phyloP scores from a whole-genome alignment of 1,139 yeast species.

The Geotrichum klebahnii region DNA sequence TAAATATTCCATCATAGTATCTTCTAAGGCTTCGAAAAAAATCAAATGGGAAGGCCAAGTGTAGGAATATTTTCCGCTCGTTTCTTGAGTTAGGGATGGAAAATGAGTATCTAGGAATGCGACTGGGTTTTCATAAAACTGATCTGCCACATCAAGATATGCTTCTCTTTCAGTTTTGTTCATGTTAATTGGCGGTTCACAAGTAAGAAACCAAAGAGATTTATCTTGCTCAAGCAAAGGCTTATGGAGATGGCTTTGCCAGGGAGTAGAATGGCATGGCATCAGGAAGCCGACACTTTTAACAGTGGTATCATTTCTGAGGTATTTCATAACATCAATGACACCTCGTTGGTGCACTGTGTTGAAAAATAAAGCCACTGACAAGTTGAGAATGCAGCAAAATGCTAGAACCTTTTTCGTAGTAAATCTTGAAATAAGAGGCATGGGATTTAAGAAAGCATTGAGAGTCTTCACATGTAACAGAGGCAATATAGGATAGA shows the following conservation, averaged over 20 bases:
- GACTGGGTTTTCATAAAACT: constrained; percentile 64
- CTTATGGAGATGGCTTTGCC: constrained; percentile 80
- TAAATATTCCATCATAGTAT: constrained; percentile 43
- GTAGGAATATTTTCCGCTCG: constrained; percentile 36
- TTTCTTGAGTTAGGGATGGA: constrained; percentile 32
- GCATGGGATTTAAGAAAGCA: constrained; percentile 11
- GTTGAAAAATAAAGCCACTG: constrained; percentile 53
- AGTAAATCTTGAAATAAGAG: constrained; percentile 26
- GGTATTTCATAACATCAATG: constrained; percentile 55
- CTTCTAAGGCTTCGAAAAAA: constrained; percentile 62
- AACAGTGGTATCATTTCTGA: constrained; percentile 42
- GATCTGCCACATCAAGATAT: constrained; percentile 85
- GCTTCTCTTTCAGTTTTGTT: constrained; percentile 35
- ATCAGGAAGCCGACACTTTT: constrained; percentile 72
- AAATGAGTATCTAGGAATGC: constrained; percentile 49
- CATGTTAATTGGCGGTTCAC: constrained; percentile 75
- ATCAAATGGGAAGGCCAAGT: constrained; percentile 71
- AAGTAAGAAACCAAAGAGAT: constrained; percentile 71
- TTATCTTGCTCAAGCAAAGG: constrained; percentile 37
- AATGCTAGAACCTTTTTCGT: constrained; percentile 22
- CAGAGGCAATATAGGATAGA: constrained; percentile 82
- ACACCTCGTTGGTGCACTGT: constrained; percentile 80
- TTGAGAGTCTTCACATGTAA: constrained; percentile 40
- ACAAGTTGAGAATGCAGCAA: constrained; percentile 43
- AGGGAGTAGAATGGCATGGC: constrained; percentile 97